A percentile compares a stretch with the other conserved stretches of the same genome.
phyloP scores from a whole-genome alignment of 2,329 filamentous ascomycete genomes.

The Apiospora saccharicola region DNA sequence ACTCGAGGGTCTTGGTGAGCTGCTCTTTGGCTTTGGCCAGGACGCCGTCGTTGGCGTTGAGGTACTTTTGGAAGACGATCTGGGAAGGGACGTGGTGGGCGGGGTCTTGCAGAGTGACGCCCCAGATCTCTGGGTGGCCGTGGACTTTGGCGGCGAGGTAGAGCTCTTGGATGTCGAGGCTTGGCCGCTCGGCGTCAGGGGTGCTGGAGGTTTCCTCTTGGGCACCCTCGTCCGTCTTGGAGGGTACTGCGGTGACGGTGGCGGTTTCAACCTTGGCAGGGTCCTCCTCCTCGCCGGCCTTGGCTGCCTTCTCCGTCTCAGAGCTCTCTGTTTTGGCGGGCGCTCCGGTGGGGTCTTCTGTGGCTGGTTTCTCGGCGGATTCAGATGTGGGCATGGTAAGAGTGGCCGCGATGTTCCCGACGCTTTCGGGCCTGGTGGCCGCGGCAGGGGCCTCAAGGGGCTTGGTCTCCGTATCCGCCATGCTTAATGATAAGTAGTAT shows the following conservation, averaged over 20 bases:
- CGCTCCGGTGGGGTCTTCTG: neutral
- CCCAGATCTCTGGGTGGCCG: constrained; percentile 84
- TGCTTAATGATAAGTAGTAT: neutral
- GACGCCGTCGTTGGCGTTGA: constrained; percentile 86
- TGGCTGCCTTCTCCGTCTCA: neutral
- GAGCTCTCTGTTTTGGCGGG: neutral
- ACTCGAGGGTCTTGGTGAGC: constrained; percentile 79
- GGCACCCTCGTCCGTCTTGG: neutral
- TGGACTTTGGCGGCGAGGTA: constrained; percentile 39
- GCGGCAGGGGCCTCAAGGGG: neutral
- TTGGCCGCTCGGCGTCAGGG: too few relatives aligned
- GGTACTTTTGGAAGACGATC: constrained; percentile 90
- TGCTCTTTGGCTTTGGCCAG: constrained; percentile 78
- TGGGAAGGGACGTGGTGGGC: constrained; percentile 73
- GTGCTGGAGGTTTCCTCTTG: neutral
- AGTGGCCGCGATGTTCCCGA: neutral
- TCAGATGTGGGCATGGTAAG: neutral
- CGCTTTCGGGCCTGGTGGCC: neutral
- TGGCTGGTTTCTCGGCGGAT: neutral
- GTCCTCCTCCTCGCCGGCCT: neutral
- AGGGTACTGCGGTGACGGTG: neutral
- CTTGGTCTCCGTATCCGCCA: neutral
- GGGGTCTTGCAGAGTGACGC: constrained; percentile 69
- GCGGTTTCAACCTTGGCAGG: neutral
- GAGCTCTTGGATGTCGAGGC: constrained; percentile 37